Percentiles rank a stretch among this genome's conserved stretches.
Evolutionary conservation across 768 basidiomycete genomes (phyloP).

Genomic region (Termitomyces titanicus): DNA sequence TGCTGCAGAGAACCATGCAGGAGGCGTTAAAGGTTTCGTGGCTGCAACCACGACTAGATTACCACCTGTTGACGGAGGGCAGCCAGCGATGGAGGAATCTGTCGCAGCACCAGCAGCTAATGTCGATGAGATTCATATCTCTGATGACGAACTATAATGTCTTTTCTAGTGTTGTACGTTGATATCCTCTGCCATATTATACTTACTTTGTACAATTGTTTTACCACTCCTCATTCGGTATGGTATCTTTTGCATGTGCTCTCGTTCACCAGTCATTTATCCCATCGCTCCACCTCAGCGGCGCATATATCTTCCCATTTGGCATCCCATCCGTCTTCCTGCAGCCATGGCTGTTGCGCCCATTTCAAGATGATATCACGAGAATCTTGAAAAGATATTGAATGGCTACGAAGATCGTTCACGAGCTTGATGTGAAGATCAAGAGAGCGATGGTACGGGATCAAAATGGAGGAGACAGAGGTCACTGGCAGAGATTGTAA

Average conservation of each 20-base stretch:
- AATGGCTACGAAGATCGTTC: conserved; percentile 57
- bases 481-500: conserved; percentile 37
- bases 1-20: conserved; percentile 67
- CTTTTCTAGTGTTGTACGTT: conserved; percentile 13
- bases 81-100: conserved; percentile 25
- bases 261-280: conserved; percentile 21
- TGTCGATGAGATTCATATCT: conserved; percentile 85
- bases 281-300: conserved; percentile 76
- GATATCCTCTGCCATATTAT: conserved; percentile 1
- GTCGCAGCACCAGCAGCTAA: conserved; percentile 41
- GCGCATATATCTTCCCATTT: conserved; percentile 78
- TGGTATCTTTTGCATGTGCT: background rate
- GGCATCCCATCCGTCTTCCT: conserved; percentile 65
- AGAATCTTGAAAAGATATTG: conserved; percentile 66
- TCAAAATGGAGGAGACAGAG: conserved; percentile 50
- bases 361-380: conserved; percentile 60
- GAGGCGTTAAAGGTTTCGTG: conserved; percentile 65
- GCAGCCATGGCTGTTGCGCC: conserved; percentile 65
- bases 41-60: conserved; percentile 60
- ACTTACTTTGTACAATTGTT: conserved; percentile 8
- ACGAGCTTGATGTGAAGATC: conserved; percentile 52
- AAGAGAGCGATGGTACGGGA: conserved; percentile 67
- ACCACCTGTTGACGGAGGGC: conserved; percentile 34
- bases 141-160: conserved; percentile 76
- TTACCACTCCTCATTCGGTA: conserved; percentile 5